phyloP scores from a whole-genome alignment of 1,139 yeast species.

The Suhomyces wounanorum region DNA sequence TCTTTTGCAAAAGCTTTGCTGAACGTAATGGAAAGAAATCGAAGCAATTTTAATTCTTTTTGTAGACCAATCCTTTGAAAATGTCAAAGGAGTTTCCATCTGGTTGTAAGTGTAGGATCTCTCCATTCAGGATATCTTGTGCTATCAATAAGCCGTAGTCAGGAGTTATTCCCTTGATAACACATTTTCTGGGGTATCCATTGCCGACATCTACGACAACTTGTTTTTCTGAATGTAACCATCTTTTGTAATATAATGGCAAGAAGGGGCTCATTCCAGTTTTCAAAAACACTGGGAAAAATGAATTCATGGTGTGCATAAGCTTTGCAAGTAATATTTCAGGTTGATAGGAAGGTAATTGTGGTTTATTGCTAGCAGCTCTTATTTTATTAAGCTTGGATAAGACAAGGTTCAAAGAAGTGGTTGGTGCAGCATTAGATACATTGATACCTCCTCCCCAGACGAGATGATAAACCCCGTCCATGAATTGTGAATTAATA shows the following conservation, averaged over 20 bases:
- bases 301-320: slow-evolving; percentile 62
- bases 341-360: slow-evolving; percentile 52
- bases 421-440: slow-evolving; percentile 85
- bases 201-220: slow-evolving; percentile 56
- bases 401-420: slow-evolving; percentile 76
- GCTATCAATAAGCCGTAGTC: slow-evolving; percentile 85
- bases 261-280: slow-evolving; percentile 72
- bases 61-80: slow-evolving; percentile 86
- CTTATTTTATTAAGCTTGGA: slow-evolving; percentile 58
- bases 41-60: slow-evolving; percentile 46
- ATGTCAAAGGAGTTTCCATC: slow-evolving; percentile 98
- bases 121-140: slow-evolving; percentile 63
- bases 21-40: too few relatives aligned
- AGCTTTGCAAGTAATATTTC: slow-evolving; percentile 74
- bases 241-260: slow-evolving; percentile 72
- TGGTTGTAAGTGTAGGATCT: slow-evolving; percentile 75
- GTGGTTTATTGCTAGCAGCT: slow-evolving; percentile 35
- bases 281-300: slow-evolving; percentile 58
- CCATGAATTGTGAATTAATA: slow-evolving; percentile 72
- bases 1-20: too few relatives aligned
- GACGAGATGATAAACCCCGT: slow-evolving; percentile 60
- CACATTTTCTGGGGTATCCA: slow-evolving; percentile 49
- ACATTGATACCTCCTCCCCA: slow-evolving; percentile 90
- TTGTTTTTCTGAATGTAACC: slow-evolving; percentile 80
- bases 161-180: slow-evolving; percentile 74